Base-by-base conservation (phyloP, 176 grass and related monocot species). In the Eleusine coracana region DNA sequence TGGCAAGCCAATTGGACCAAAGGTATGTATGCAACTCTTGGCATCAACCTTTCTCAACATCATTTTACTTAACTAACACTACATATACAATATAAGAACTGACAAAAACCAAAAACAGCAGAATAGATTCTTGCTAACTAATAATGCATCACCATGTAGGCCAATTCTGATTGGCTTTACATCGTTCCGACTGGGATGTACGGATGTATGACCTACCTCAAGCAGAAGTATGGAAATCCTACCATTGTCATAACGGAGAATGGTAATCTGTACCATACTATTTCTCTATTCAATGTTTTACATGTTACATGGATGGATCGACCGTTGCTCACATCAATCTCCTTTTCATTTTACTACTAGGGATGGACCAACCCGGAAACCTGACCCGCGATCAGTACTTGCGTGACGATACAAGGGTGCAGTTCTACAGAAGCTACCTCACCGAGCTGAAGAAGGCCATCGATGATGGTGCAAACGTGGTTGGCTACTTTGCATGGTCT, bases 121-220 rank as follows among this genome's bases (percentile, higher is more conserved):
- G 2, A 70, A 6, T 9, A 18, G 18, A 70, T 14, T 5, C 9
- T 13, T 45, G 7, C 17, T 83, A 70, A 44, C 36, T 48, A 13
- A 82, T 11, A 27, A 71, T 76, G 29, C 39, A 14, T 71, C 65
- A 13, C 76, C 7, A 27, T 65, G 68, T 77, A 97, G 90, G 92
- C 95, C 5, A 67, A 97, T 78, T 97, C 95, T 41, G 36, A 89
- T 2, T 97, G 95, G 95, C 87, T 94, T 65, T 97, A 92, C 90
- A 94, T 94, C n/a, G 86, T 89, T 23, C 92, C 90, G 1, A 73
- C 52, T 76, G 95, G 92, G 39, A 92, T 97, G 70, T 97, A 94
- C 27, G 91, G 90, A 21, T 91, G 90, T n/a, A 81, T 97, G 64
- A 94, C 83, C 69, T 97, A 97, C 85, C 79, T 97, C 68, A 97